A percentile compares a stretch with the other conserved stretches of the same genome.
phyloP scores from a whole-genome alignment of 345 rosid species.

The Turnera subulata region DNA sequence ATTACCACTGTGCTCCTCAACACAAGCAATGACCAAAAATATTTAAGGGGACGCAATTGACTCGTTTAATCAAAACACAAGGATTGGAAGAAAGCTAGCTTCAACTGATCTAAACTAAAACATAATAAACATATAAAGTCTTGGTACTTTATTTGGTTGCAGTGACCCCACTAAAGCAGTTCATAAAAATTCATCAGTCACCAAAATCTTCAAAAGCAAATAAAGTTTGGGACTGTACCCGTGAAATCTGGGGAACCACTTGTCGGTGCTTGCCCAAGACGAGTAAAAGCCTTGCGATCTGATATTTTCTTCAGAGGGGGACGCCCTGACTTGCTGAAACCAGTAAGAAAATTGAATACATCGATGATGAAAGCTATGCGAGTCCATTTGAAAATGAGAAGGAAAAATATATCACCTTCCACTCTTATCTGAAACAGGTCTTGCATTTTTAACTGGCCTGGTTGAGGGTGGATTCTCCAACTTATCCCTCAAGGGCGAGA shows the following conservation, averaged over 20 bases:
- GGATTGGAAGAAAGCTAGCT: too few species aligned
- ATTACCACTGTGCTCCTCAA: too few species aligned
- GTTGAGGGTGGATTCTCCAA: slow-evolving; percentile 35
- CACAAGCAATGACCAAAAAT: too few species aligned
- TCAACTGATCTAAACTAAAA: neutral
- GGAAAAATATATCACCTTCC: slow-evolving; percentile 34
- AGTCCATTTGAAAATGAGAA: neutral
- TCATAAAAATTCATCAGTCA: neutral
- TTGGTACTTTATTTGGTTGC: neutral
- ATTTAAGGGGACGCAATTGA: too few species aligned
- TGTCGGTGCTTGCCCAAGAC: slow-evolving; percentile 30
- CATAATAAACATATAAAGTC: neutral
- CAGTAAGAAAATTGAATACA: slow-evolving; percentile 12
- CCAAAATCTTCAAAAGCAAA: neutral
- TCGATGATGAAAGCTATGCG: neutral
- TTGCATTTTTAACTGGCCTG: slow-evolving; percentile 41
- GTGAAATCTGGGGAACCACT: slow-evolving; percentile 37
- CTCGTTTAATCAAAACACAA: too few species aligned
- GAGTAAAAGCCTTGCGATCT: slow-evolving; percentile 39
- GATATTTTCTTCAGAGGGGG: slow-evolving; percentile 55
- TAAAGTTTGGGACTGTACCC: slow-evolving; percentile 23
- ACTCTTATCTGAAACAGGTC: slow-evolving; percentile 41
- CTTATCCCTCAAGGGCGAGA: slow-evolving; percentile 40
- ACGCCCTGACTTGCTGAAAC: slow-evolving; percentile 53
- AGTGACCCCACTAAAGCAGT: slow-evolving; percentile 2